Evolutionary conservation across 2,329 filamentous ascomycete genomes (phyloP), one percentile per base, ranked within the genome.

Genomic region (Fusarium sp.): DNA sequence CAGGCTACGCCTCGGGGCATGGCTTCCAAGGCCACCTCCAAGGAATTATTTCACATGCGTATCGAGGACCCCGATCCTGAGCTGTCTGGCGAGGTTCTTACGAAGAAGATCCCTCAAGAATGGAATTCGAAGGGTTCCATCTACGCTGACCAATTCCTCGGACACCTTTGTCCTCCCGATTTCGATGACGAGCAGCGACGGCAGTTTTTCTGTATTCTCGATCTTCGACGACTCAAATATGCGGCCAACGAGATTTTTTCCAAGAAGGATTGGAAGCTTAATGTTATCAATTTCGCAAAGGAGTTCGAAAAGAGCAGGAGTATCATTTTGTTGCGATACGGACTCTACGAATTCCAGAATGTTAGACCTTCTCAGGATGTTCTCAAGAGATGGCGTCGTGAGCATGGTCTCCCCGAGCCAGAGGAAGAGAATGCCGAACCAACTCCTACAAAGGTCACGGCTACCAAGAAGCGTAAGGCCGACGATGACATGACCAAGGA

Each of bases 221-320:
- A 90, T 74, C 81, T 90, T 62, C 86, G 88, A 65, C 85, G 88
- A 69, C 82, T 90, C 48, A 90, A 90, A 79, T 89, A 89, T 73
- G 86, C 87, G 9, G 88, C 88, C 32, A 85, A 89, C 71, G 88
- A 90, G 73, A 88, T 90, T 18, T 90, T 90, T 64, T 76, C 80
- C 20, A 87, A 85, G 76, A 90, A 90, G 77, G 87, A 89, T 70
- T 90, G 88, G 88, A 89, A 88, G 78, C 78, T 90, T 57, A 90
- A 90, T 69, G 85, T 90, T 20, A 77, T 87, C 69, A 90, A 89
- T 76, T 90, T 90, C 63, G 87, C 88, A 41, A 90, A 89, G 76
- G 88, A 90, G 76, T 90, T 88, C 67, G 88, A 90, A 76, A 90
- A 90, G 81, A 90, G 87, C 75, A 83, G 88, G 52, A 88, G 87